These are phyloP conservation scores for Phytophthora nicotianae DNA, from an alignment of 352 stramenopile genomes.

Conservation along the genomic window DNA sequence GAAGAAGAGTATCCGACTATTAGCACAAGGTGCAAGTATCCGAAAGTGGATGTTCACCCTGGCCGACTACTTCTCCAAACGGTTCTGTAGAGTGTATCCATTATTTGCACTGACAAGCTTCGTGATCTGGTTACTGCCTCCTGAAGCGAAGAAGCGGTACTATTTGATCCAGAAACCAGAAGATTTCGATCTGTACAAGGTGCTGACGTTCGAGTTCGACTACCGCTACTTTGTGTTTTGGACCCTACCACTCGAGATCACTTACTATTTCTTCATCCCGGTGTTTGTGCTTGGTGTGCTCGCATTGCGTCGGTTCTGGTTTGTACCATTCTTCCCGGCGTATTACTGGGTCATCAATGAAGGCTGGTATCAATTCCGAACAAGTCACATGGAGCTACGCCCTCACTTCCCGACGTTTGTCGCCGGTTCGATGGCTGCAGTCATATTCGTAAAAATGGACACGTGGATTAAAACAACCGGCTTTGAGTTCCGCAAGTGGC, in stretches of 20 bases:
- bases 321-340: conserved; percentile 29
- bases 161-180: conserved; percentile 35
- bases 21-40: conserved; percentile 23
- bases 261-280: conserved; percentile 52
- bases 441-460: conserved; percentile 41
- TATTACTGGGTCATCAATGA: conserved; percentile 32
- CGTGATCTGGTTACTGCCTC: conserved; percentile 30
- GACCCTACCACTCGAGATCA: conserved; percentile 53
- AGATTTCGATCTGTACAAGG: conserved; percentile 40
- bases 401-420: conserved; percentile 43
- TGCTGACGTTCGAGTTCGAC: conserved; percentile 42
- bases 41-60: conserved; percentile 32
- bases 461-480: conserved; percentile 18
- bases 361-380: conserved; percentile 28
- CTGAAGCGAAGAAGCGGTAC: conserved; percentile 35
- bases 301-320: conserved; percentile 35
- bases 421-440: conserved; percentile 37
- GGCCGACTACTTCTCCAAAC: conserved; percentile 52
- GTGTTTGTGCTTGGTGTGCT: conserved; percentile 36
- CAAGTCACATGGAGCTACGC: conserved; percentile 30
- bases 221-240: conserved; percentile 54
- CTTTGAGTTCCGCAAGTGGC: conserved; percentile 29
- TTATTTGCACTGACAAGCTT: conserved; percentile 46
- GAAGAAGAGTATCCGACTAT: conserved; percentile 33
- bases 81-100: conserved; percentile 62